A percentile compares a stretch with the other conserved stretches of the same genome.
Evolutionary conservation across 1,139 yeast species (phyloP).

Genomic region (Wickerhamomyces sp.): DNA sequence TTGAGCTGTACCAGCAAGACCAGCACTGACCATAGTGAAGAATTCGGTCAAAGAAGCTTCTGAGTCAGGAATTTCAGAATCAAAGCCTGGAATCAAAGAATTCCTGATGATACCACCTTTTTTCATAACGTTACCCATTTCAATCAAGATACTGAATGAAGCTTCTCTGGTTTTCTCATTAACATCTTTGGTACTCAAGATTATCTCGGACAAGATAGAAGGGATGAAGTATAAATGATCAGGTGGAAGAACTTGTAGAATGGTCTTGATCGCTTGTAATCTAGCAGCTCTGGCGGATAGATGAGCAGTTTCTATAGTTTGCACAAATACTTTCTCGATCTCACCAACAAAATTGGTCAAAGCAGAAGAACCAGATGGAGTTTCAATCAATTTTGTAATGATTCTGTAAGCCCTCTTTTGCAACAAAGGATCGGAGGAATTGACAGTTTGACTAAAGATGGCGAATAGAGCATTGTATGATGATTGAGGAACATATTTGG

Average conservation of each 20-base stretch:
- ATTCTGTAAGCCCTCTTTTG: constrained; percentile 92
- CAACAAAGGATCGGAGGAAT: constrained; percentile 55
- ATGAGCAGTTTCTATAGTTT: constrained; percentile 55
- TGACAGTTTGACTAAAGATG: constrained; percentile 68
- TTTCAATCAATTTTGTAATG: constrained; percentile 62
- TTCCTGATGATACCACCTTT: constrained; percentile 67
- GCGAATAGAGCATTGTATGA: constrained; percentile 71
- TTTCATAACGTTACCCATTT: constrained; percentile 75
- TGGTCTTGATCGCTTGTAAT: constrained; percentile 56
- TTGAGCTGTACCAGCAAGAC: constrained; percentile 88
- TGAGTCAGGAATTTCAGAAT: constrained; percentile 51
- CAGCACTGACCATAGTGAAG: constrained; percentile 93
- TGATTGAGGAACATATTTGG: constrained; percentile 69
- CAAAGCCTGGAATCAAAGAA: constrained; percentile 66
- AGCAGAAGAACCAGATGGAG: constrained; percentile 57
- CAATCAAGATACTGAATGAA: constrained; percentile 69
- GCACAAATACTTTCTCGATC: constrained; percentile 55
- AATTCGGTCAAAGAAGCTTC: constrained; percentile 73
- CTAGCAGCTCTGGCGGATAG: constrained; percentile 80
- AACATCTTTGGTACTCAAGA: constrained; percentile 86
- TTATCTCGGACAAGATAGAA: constrained; percentile 76
- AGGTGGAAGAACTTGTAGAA: constrained; percentile 58
- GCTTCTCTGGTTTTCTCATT: constrained; percentile 87
- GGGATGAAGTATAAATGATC: constrained; percentile 74
- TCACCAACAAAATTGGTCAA: constrained; percentile 46